Evolutionary conservation across 371 early-diverging fungal genomes (phyloP).

Genomic region (Sporodiniella umbellata): DNA sequence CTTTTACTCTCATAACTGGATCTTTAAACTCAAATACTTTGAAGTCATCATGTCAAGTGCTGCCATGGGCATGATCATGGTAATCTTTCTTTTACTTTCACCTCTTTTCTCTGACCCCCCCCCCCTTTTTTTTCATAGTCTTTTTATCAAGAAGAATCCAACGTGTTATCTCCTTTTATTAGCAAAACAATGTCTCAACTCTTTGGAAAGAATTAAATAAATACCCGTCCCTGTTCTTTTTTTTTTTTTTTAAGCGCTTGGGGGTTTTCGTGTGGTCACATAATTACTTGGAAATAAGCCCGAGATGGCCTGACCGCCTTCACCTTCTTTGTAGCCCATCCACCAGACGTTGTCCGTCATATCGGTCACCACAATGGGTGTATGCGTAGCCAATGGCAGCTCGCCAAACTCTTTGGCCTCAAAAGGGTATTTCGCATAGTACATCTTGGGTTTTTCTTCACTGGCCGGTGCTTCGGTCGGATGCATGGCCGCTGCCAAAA

Average conservation of each 20-base stretch:
- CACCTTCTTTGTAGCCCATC: conserved; percentile 69
- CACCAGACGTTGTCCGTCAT: conserved; percentile 81
- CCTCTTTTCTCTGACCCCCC: conserved; percentile 2
- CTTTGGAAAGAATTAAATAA: conserved; percentile 48
- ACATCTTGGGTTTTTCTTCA: conserved; percentile 43
- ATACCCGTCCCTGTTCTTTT: conserved; percentile 1
- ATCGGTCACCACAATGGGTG: conserved; percentile 72
- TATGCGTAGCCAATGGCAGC: conserved; percentile 64
- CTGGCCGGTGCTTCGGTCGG: conserved; percentile 17
- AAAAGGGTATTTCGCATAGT: conserved; percentile 72
- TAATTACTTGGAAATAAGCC: conserved; percentile 43
- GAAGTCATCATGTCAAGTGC: conserved; percentile 52
- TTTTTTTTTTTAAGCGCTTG: not conserved
- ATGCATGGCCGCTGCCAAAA: conserved; percentile 18
- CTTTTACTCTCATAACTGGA: conserved; percentile 53
- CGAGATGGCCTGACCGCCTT: conserved; percentile 24
- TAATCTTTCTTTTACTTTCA: conserved; percentile 10
- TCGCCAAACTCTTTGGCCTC: conserved; percentile 76
- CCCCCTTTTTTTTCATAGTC: conserved; percentile 43
- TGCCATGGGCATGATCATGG: conserved; percentile 56
- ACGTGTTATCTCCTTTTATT: conserved; percentile 58
- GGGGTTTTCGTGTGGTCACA: conserved; percentile 24
- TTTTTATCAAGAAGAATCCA: conserved; percentile 62
- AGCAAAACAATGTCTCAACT: conserved; percentile 55
- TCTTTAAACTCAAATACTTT: conserved; percentile 54